Conservation (phyloP, 805 yeast genomes). For the Cyberlindnera misumaiensis region DNA sequence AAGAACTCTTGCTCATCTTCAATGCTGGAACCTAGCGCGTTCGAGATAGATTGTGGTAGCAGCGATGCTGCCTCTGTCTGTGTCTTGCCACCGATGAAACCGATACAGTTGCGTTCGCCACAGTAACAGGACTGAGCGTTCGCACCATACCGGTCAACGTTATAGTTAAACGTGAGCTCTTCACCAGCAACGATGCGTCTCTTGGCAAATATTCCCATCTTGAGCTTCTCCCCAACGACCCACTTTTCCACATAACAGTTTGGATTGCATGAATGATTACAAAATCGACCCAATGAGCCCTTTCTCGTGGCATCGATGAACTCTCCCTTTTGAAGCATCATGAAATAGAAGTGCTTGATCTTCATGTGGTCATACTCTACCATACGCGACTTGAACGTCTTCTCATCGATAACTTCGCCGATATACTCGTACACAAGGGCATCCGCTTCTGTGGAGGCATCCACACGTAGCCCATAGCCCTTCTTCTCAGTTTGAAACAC, state of each 20-base stretch:
- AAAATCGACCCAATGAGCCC: conserved; percentile 86
- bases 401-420: conserved; percentile 88
- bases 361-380: conserved; percentile 61
- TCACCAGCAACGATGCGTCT: conserved; percentile 68
- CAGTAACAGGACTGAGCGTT: conserved; percentile 91
- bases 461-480: conserved; percentile 86
- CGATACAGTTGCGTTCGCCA: conserved; percentile 87
- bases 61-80: conserved; percentile 88
- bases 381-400: conserved; percentile 68
- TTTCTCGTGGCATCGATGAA: conserved; percentile 90
- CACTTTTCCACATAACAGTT: conserved; percentile 94
- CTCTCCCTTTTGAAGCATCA: conserved; percentile 91
- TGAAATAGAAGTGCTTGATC: conserved; percentile 81
- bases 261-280: conserved; percentile 93
- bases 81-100: conserved; percentile 93
- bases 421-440: conserved; percentile 86
- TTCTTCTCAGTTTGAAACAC: conserved; percentile 79
- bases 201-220: conserved; percentile 94
- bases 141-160: conserved; percentile 95
- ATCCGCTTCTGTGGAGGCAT: conserved; percentile 46
- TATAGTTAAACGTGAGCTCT: conserved; percentile 77
- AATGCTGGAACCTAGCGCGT: conserved; percentile 73
- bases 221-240: conserved; percentile 85
- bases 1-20: conserved; percentile 69
- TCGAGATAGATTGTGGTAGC: conserved; percentile 76